phyloP scores from a whole-genome alignment of 768 basidiomycete genomes.

The Phlegmacium glaucopus region DNA sequence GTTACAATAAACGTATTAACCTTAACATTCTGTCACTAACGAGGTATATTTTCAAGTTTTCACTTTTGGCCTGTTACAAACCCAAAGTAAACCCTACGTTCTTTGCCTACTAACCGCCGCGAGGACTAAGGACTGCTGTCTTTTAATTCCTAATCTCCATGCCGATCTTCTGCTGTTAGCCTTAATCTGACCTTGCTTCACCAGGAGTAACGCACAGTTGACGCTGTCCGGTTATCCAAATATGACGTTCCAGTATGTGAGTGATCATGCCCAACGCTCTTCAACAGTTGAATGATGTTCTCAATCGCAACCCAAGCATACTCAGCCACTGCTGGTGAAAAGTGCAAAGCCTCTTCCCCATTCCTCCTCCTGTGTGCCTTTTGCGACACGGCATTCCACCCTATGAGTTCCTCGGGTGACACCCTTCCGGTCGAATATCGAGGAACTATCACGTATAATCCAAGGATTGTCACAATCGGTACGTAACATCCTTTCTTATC shows the following conservation, averaged over 20 bases:
- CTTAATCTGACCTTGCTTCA: constrained; percentile 2
- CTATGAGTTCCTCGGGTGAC: constrained; percentile 17
- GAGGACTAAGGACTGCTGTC: background rate
- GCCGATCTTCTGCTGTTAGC: constrained; percentile 14
- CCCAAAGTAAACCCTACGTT: constrained; percentile 1
- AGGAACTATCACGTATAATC: constrained; percentile 14
- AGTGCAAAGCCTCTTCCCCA: background rate
- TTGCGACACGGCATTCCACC: constrained; percentile 7
- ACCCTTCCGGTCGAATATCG: constrained; percentile 14
- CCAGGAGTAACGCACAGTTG: constrained; percentile 1
- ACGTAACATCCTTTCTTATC: constrained; percentile 22
- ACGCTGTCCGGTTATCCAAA: constrained; percentile 5
- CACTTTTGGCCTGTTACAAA: constrained; percentile 9
- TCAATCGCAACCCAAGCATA: background rate
- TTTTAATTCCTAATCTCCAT: constrained; percentile 13
- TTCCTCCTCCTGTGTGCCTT: constrained; percentile 12
- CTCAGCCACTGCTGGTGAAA: background rate
- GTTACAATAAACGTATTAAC: background rate
- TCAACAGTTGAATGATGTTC: background rate
- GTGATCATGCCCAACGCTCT: background rate
- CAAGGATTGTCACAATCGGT: constrained; percentile 8
- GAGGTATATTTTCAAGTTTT: background rate
- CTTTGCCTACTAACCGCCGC: constrained; percentile 16
- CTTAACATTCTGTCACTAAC: background rate
- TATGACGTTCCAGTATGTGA: background rate